Evolutionary conservation across 176 grass and related monocot species (phyloP), one percentile per base, ranked within the genome.

Genomic region (Aechmea fasciata): DNA sequence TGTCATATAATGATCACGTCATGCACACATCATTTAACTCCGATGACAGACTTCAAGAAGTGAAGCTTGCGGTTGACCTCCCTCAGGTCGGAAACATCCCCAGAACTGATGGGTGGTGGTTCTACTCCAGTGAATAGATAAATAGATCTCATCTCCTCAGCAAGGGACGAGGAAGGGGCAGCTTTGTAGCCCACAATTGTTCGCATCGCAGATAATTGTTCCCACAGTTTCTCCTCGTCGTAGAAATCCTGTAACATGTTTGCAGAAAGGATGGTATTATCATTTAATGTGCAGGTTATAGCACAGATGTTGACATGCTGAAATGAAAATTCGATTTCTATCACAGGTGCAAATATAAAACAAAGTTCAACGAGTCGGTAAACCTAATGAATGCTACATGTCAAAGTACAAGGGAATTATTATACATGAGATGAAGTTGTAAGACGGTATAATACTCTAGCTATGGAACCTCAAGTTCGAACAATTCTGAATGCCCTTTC

Each of bases 11-110:
- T 47, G 48, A 69, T 69, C 11, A 63, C 64, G 20, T 49, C 0
- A 20, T 57, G 3, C 9, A 18, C 10, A 59, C 50, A n/a, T 85
- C 66, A 85, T 13, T 80, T 66, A 26, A 85, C 68, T 22, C 83
- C 83, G 10, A 85, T 65, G 9, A 85, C 61, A 49, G 77, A 76
- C 68, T 85, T 85, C 66, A 85, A 41, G 50, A 85, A 80, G 28
- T 48, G 72, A 57, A 85, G 67, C 72, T 76, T 85, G 48, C 75
- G 69, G 9, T 80, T 71, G 59, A 85, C 67, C 72, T 85, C 77
- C 67, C 73, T 63, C 29, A 75, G 51, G 28, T 67, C 67, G 12
- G 70, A 79, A 14, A 41, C 48, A 6, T 80, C 83, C 74, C 25
- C 68, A 20, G 70, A 24, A 15, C 74, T 80, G 6, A 29, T 14